A percentile compares a stretch with the other conserved stretches of the same genome.
Conservation (phyloP, 306 rosid genomes). For the Fragaria nilgerrensis region DNA sequence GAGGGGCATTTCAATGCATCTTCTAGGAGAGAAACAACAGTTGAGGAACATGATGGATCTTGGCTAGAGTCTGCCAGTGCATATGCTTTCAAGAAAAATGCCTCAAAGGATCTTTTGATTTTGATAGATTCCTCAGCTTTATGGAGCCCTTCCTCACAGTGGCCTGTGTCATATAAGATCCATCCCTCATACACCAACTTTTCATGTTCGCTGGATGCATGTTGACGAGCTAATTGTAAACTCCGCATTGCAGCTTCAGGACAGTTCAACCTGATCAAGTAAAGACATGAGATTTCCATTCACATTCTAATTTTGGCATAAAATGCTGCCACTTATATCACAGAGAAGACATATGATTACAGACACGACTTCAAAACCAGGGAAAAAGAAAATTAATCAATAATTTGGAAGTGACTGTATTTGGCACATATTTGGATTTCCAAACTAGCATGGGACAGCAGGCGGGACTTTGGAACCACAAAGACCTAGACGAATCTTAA, state of each 20-base stretch:
- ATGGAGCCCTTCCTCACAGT: slow-evolving; percentile 80
- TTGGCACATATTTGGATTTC: neutral
- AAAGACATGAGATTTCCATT: slow-evolving; percentile 21
- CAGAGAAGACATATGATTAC: slow-evolving; percentile 1
- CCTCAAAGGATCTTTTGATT: slow-evolving; percentile 86
- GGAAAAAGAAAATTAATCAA: neutral
- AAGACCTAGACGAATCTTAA: neutral
- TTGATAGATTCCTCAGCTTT: slow-evolving; percentile 87
- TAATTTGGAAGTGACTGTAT: neutral
- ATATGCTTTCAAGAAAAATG: slow-evolving; percentile 88
- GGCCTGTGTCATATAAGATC: slow-evolving; percentile 92
- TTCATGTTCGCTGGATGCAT: slow-evolving; percentile 82
- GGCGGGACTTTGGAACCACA: neutral
- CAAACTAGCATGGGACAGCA: slow-evolving; percentile 4
- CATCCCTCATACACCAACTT: slow-evolving; percentile 87
- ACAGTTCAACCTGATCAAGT: slow-evolving; percentile 71
- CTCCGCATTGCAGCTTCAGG: slow-evolving; percentile 91
- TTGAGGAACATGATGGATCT: slow-evolving; percentile 66
- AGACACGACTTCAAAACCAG: neutral
- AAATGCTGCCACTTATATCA: neutral
- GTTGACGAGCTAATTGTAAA: slow-evolving; percentile 84
- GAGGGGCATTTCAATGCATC: slow-evolving; percentile 93
- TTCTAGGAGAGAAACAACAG: slow-evolving; percentile 78
- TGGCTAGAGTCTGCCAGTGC: slow-evolving; percentile 87
- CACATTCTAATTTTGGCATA: slow-evolving; percentile 3